Base-by-base conservation (phyloP, 2,329 filamentous ascomycete species). In the Diaporthe sp. region DNA sequence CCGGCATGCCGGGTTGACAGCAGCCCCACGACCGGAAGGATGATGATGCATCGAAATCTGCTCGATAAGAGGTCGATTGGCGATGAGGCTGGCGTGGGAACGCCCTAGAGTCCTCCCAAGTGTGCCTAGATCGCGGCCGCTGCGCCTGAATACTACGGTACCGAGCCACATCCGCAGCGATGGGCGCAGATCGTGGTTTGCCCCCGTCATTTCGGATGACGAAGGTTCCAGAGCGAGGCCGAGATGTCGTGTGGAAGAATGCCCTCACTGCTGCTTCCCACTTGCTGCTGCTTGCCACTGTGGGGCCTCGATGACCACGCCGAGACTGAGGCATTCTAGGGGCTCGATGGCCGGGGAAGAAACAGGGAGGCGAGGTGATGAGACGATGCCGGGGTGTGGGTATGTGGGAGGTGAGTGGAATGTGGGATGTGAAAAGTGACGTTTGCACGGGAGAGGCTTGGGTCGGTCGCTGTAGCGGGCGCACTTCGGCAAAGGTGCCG, bases 131-230 rank as follows among this genome's bases (percentile, higher is more conserved):
- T 39, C 49, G 51, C 15, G 49, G 31, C n/a, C 34, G 4, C 42
- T n/a, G 25, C 65, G 34, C 49, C 65, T 53, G 49, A 7, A 15
- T 28, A 1, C 49, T 55, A 39, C 34, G 65, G 65, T 55, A 70
- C 31, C 49, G 65, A 55, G 65, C 49, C 47, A 53, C 63, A 12
- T 53, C 65, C 34, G 34, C 47, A 70, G 47, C 34, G 47, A 68
- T 68, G 49, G 47, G 65, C 49, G 49, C 65, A 55, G 65, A 55
- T 70, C 65, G 51, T 47, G 65, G 22, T 28, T 49, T 22, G 65
- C 15, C 65, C 49, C 65, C 47, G 65, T 70, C 65, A 70, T 70
- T 70, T 70, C 65, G 65, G 65, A 70, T 70, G 65, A 55, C 65
- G 49, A 70, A 70, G 34, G 47, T 70, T 70, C 65, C 65, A 70